Percentiles rank a stretch among this genome's conserved stretches.
These are phyloP conservation scores for Suhomyces kunorum DNA, from an alignment of 1,139 yeast genomes.

Conservation along the genomic window DNA sequence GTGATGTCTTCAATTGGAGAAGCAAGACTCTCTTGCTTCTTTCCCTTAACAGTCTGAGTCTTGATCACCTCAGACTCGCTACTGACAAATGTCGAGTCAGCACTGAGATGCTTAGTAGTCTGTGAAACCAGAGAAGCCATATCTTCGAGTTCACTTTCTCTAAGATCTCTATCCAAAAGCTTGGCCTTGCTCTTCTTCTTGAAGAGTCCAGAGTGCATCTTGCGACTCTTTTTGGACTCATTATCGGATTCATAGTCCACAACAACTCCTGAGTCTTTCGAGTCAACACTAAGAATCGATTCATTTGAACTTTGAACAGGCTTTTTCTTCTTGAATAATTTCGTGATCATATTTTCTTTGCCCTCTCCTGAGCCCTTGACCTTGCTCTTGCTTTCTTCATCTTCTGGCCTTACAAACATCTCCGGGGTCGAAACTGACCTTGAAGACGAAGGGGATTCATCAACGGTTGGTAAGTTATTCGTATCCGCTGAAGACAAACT, in stretches of 20 bases:
- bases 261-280: slow-evolving; percentile 26
- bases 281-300: slow-evolving; percentile 10
- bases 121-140: background rate
- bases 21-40: slow-evolving; percentile 5
- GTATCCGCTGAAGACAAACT: slow-evolving; percentile 33
- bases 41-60: slow-evolving; percentile 3
- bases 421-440: slow-evolving; percentile 44
- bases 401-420: slow-evolving; percentile 13
- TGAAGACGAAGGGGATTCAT: slow-evolving; percentile 22
- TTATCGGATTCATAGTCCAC: slow-evolving; percentile 36
- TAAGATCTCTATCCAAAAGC: slow-evolving; percentile 13
- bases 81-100: background rate
- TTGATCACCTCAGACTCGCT: slow-evolving; percentile 2
- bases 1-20: slow-evolving; percentile 13
- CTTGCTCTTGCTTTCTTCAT: slow-evolving; percentile 8
- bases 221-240: slow-evolving; percentile 19
- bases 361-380: slow-evolving; percentile 16
- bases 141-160: slow-evolving; percentile 9
- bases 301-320: slow-evolving; percentile 8
- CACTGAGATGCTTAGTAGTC: background rate
- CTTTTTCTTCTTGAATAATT: slow-evolving; percentile 47
- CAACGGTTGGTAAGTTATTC: slow-evolving; percentile 24
- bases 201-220: slow-evolving; percentile 24
- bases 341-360: slow-evolving; percentile 46
- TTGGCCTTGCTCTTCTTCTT: slow-evolving; percentile 28